A percentile compares a stretch with the other conserved stretches of the same genome.
These are phyloP conservation scores for Pleurotus citrinopileatus DNA, from an alignment of 768 basidiomycete genomes.

Conservation along the genomic window DNA sequence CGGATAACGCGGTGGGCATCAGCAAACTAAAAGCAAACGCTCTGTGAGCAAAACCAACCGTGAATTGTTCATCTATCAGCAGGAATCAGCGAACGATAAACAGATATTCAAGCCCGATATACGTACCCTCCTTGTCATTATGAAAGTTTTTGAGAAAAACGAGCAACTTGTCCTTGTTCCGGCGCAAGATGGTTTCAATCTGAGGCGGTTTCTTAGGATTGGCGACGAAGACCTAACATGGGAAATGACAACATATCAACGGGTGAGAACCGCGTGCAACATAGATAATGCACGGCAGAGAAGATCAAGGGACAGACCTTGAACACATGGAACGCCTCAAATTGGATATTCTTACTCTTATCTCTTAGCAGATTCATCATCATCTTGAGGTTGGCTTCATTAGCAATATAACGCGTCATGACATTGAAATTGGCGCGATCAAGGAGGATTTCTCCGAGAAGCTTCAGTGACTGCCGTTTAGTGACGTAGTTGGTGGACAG, in stretches of 20 bases:
- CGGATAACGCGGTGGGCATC: background rate
- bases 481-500: constrained; percentile 97
- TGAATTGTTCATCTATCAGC: constrained; percentile 87
- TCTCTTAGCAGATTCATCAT: constrained; percentile 99
- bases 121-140: constrained; percentile 92
- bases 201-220: constrained; percentile 99
- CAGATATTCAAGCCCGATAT: background rate
- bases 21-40: background rate
- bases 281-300: too few species aligned
- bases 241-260: background rate
- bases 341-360: constrained; percentile 99
- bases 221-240: constrained; percentile 86
- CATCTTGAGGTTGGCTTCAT: constrained; percentile 96
- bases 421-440: constrained; percentile 98
- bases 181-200: constrained; percentile 83
- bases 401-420: constrained; percentile 96
- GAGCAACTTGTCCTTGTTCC: constrained; percentile 94
- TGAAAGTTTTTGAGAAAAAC: constrained; percentile 91
- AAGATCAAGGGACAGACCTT: constrained; percentile 60
- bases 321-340: constrained; percentile 99
- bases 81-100: background rate
- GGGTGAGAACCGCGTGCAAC: too few species aligned
- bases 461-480: constrained; percentile 98
- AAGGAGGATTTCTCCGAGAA: constrained; percentile 95
- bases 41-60: constrained; percentile 19